These are phyloP conservation scores for Pseudozyma hubeiensis DNA, from an alignment of 1,284 basidiomycete species.

Conservation along the genomic window DNA sequence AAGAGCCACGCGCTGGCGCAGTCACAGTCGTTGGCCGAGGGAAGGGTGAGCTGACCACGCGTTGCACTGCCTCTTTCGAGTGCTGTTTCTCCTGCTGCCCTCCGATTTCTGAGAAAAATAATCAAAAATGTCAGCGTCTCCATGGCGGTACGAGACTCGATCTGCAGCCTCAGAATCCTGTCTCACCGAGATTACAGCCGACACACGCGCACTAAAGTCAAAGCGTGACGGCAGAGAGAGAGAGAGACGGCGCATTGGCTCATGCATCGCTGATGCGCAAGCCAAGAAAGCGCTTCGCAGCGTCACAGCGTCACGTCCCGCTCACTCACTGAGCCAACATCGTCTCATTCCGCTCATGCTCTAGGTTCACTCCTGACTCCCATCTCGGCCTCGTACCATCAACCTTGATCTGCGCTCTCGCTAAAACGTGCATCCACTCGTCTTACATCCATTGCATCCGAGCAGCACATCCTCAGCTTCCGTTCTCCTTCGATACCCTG, in stretches of 20 bases:
- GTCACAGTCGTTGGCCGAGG: no score
- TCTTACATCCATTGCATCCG: slow-evolving; percentile 2
- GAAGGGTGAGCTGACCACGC: no score
- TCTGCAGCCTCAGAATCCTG: no score
- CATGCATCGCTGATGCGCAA: slow-evolving; percentile 6
- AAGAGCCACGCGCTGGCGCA: no score
- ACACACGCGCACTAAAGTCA: not conserved
- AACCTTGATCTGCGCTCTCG: slow-evolving; percentile 1
- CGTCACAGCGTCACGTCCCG: not conserved
- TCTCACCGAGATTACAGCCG: not conserved
- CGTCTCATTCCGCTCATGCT: not conserved
- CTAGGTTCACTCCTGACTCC: not conserved
- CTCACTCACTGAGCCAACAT: not conserved
- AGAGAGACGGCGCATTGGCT: not conserved
- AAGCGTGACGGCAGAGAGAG: slow-evolving; percentile 3
- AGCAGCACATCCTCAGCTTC: not conserved
- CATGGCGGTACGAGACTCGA: no score
- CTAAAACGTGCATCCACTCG: not conserved
- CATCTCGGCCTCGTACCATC: slow-evolving; percentile 9
- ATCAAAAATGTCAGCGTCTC: no score
- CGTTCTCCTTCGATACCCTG: not conserved
- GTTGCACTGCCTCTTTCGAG: no score
- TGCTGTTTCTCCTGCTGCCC: no score
- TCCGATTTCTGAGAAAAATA: no score
- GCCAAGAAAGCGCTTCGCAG: not conserved